Evolutionary conservation across 2,329 filamentous ascomycete species (phyloP), one percentile per base, ranked within the genome.

Genomic region (Byssothecium circinans): DNA sequence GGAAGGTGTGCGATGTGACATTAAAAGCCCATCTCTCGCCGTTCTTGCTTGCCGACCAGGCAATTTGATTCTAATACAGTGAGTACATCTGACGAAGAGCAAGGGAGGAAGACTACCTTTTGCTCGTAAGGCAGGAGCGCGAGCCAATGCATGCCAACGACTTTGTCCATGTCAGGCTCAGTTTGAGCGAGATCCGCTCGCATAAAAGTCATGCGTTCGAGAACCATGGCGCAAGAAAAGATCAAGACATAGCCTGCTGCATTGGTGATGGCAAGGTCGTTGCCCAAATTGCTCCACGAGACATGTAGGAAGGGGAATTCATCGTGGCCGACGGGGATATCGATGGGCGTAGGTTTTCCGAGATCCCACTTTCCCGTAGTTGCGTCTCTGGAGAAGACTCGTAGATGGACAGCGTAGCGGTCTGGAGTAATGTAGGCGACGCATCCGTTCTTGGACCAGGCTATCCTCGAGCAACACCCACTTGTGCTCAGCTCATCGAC

Each of bases 101-200:
- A 30, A 8, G 6, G 2, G 7, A 27, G 29, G 11, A 1, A 14
- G 47, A 25, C 11, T 52, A 72, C 71, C 58, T 71, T 72, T 43
- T 68, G 62, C 39, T 68, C 68, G 36, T 74, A 71, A 6, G 71
- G 74, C 29, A 70, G 69, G 14, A 76, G 64, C 14, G 72, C 67
- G 45, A 97, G 76, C 94, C 94, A 99, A 71, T 89, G 87, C 67
- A 90, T 81, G 3, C 92, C 94, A 6, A 95, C 89, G 4, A 95
- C 77, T 41, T 85, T 82, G 56, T 87, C 84, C 30, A 89, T 77
- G 65, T 95, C 89, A 60, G 91, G 87, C 43, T 85, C 76, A 2
- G 81, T 73, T 62, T 92, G 90, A n/a, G 77, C 70, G 19, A 85
- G 79, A 71, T 84, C 86, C 45, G 78, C 80, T 34, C 85, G 81